Conservation (phyloP, 2,329 filamentous ascomycete species). For the Zymoseptoria tritici region DNA sequence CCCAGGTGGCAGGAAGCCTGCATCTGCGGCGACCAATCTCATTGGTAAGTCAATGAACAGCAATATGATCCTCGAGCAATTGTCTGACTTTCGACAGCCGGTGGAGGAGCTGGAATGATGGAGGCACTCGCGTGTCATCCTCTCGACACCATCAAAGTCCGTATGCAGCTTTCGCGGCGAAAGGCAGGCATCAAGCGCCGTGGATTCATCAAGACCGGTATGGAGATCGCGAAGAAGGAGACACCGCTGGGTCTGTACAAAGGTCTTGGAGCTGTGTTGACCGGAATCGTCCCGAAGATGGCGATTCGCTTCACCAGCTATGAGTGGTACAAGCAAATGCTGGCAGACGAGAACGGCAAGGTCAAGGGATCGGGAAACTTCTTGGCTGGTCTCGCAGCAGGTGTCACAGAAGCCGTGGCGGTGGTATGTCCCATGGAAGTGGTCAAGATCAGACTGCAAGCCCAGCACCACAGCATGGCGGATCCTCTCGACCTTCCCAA, state of each 20-base stretch:
- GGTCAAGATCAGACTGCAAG: slow-evolving; percentile 95
- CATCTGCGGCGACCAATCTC: slow-evolving; percentile 81
- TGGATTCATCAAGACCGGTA: slow-evolving; percentile 79
- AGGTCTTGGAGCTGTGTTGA: slow-evolving; percentile 91
- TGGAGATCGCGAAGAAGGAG: slow-evolving; percentile 80
- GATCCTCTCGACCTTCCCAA: slow-evolving; percentile 94
- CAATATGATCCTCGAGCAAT: neutral
- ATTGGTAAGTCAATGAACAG: slow-evolving; percentile 56
- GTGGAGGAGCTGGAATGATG: slow-evolving; percentile 98
- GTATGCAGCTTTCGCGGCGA: slow-evolving; percentile 93
- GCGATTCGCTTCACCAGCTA: slow-evolving; percentile 98
- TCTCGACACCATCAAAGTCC: slow-evolving; percentile 95
- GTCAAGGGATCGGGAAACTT: slow-evolving; percentile 69
- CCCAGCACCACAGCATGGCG: slow-evolving; percentile 95
- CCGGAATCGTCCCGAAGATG: slow-evolving; percentile 98
- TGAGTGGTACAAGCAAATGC: slow-evolving; percentile 82
- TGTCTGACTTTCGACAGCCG: slow-evolving; percentile 51
- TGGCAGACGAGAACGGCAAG: slow-evolving; percentile 60
- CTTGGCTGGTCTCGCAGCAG: slow-evolving; percentile 77
- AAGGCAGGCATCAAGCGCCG: slow-evolving; percentile 76
- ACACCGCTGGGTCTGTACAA: slow-evolving; percentile 94
- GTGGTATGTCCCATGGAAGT: slow-evolving; percentile 99
- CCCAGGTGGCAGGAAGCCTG: slow-evolving; percentile 62
- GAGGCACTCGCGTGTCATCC: slow-evolving; percentile 95
- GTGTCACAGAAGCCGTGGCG: slow-evolving; percentile 91